Conservation (phyloP, 768 basidiomycete genomes). For the Leccinum fibrillosum region DNA sequence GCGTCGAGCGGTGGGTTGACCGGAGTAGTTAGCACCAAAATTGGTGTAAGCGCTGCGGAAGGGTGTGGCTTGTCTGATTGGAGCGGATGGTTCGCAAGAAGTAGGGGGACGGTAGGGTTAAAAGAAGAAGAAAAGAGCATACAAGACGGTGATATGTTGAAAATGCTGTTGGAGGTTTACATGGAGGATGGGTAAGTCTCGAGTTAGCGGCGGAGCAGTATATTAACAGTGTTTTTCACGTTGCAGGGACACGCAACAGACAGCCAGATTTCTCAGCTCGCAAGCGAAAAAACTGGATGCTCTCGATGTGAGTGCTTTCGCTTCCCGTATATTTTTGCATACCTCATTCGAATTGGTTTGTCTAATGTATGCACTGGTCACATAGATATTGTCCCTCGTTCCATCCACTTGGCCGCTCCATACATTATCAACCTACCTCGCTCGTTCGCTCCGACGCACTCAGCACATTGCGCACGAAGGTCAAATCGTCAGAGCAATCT, state of each 20-base stretch:
- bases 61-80: conserved; percentile 40
- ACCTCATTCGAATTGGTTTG: not conserved
- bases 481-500: conserved; percentile 74
- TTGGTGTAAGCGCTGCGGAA: conserved; percentile 53
- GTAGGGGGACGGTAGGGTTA: conserved; percentile 47
- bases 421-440: conserved; percentile 70
- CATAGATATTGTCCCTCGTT: conserved; percentile 61
- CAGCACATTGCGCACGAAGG: conserved; percentile 70
- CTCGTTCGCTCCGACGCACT: conserved; percentile 73
- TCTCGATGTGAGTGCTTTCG: conserved; percentile 55
- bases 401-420: conserved; percentile 76
- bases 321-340: not conserved
- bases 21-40: conserved; percentile 58
- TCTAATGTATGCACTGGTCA: not conserved
- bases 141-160: conserved; percentile 53
- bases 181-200: conserved; percentile 70
- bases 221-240: not conserved
- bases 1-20: conserved; percentile 72
- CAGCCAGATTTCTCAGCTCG: conserved; percentile 70
- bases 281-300: conserved; percentile 79
- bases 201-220: not conserved
- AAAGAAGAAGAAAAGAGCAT: conserved; percentile 38
- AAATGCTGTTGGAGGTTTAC: conserved; percentile 76
- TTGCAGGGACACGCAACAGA: conserved; percentile 52
- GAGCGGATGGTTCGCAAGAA: conserved; percentile 38